These are phyloP conservation scores for Candida takata DNA, from an alignment of 805 yeast genomes.

Conservation along the genomic window DNA sequence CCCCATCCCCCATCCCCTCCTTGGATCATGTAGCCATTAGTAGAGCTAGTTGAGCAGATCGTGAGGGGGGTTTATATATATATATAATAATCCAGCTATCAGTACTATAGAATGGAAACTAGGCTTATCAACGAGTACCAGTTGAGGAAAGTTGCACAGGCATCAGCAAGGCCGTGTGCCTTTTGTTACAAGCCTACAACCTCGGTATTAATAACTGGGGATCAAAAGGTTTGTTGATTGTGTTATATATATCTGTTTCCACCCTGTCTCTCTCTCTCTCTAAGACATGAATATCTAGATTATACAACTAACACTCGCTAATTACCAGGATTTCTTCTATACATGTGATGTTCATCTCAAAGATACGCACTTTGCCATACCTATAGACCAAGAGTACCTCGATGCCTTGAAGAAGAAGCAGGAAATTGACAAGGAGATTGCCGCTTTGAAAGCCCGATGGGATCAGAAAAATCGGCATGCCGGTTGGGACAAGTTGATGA, in stretches of 20 bases:
- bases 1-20: too few relatives aligned
- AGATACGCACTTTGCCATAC: slow-evolving; percentile 20
- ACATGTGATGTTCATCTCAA: slow-evolving; percentile 22
- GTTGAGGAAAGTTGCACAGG: slow-evolving; percentile 18
- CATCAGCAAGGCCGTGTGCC: slow-evolving; percentile 18
- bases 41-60: too few relatives aligned
- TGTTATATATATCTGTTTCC: neutral
- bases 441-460: slow-evolving; percentile 17
- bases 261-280: neutral
- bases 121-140: slow-evolving; percentile 19
- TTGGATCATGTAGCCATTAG: too few relatives aligned
- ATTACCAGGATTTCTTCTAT: slow-evolving; percentile 19
- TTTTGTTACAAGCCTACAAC: slow-evolving; percentile 24
- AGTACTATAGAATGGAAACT: too few relatives aligned
- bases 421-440: slow-evolving; percentile 17
- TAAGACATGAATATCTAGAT: neutral
- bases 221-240: too few relatives aligned
- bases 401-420: slow-evolving; percentile 15
- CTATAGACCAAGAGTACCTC: slow-evolving; percentile 19
- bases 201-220: slow-evolving; percentile 20
- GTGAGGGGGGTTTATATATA: too few relatives aligned
- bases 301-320: too few relatives aligned
- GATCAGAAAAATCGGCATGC: slow-evolving; percentile 23
- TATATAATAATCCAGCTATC: too few relatives aligned
- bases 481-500: slow-evolving; percentile 20